Evolutionary conservation across 1,284 basidiomycete species (phyloP).

Genomic region (Ceratorhiza oryzae-sativae): DNA sequence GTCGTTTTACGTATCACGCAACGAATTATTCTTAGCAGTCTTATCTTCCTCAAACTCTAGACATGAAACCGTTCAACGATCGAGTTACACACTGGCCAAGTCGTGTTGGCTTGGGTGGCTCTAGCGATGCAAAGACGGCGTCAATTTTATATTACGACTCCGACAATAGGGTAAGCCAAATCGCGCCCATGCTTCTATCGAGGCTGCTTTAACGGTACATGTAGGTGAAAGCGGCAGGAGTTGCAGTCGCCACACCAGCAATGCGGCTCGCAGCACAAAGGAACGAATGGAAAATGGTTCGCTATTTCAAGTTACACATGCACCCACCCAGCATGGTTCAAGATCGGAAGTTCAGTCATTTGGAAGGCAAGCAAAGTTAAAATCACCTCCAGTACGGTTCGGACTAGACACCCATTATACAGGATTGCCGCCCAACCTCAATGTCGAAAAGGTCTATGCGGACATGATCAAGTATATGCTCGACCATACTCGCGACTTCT

Average conservation of each 20-base stretch:
- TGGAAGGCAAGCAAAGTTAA: background rate
- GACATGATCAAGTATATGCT: conserved; percentile 10
- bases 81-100: conserved; percentile 28
- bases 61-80: conserved; percentile 1
- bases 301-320: conserved; percentile 15
- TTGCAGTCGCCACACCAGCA: background rate
- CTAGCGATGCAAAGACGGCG: conserved; percentile 28
- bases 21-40: no score
- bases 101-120: conserved; percentile 5
- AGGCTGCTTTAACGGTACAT: background rate
- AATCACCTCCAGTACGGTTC: background rate
- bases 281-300: conserved; percentile 4
- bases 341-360: background rate
- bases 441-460: conserved; percentile 8
- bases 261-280: background rate
- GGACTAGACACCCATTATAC: background rate
- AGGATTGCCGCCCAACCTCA: background rate
- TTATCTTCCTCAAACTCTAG: background rate
- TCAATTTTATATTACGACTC: conserved; percentile 21
- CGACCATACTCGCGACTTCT: conserved; percentile 10
- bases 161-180: background rate
- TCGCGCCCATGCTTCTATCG: no score
- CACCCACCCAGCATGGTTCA: conserved; percentile 10
- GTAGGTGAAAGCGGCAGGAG: conserved; percentile 11
- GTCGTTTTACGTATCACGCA: background rate